Percentiles rank a stretch among this genome's conserved stretches.
These are phyloP conservation scores for Suillus lakei DNA, from an alignment of 768 basidiomycete species.

Conservation along the genomic window DNA sequence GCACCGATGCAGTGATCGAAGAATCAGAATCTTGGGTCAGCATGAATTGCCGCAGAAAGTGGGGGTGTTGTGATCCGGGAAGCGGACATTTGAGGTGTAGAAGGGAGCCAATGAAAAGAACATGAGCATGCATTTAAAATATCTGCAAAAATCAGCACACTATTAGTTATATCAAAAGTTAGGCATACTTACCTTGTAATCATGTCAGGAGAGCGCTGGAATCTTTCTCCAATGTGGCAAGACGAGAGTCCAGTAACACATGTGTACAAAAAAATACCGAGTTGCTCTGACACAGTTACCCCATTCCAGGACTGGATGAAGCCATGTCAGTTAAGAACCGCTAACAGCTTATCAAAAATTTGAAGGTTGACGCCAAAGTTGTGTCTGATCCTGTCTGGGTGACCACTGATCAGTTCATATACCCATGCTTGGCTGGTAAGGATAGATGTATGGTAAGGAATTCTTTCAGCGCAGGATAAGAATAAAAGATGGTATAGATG, in stretches of 20 bases:
- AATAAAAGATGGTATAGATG: background rate
- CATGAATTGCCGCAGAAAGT: background rate
- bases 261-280: slow-evolving; percentile 19
- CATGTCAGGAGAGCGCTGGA: slow-evolving; percentile 35
- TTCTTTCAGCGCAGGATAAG: background rate
- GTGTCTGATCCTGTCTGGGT: slow-evolving; percentile 22
- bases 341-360: slow-evolving; percentile 23
- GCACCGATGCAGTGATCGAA: slow-evolving; percentile 6
- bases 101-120: background rate
- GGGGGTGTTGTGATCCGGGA: background rate
- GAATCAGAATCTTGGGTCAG: background rate
- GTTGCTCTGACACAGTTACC: slow-evolving; percentile 14
- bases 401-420: slow-evolving; percentile 25
- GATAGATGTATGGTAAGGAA: slow-evolving; percentile 28
- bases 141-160: background rate
- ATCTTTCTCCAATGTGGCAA: slow-evolving; percentile 14
- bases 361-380: slow-evolving; percentile 26
- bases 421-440: slow-evolving; percentile 29
- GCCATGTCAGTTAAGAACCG: slow-evolving; percentile 3
- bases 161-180: too few species aligned
- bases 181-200: slow-evolving; percentile 35
- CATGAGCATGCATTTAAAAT: background rate
- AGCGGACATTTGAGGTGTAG: background rate
- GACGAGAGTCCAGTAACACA: slow-evolving; percentile 17
- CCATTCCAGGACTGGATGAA: slow-evolving; percentile 12